Evolutionary conservation across 805 yeast genomes (phyloP), one percentile per base, ranked within the genome.

Genomic region (Hanseniaspora jakobsenii): DNA sequence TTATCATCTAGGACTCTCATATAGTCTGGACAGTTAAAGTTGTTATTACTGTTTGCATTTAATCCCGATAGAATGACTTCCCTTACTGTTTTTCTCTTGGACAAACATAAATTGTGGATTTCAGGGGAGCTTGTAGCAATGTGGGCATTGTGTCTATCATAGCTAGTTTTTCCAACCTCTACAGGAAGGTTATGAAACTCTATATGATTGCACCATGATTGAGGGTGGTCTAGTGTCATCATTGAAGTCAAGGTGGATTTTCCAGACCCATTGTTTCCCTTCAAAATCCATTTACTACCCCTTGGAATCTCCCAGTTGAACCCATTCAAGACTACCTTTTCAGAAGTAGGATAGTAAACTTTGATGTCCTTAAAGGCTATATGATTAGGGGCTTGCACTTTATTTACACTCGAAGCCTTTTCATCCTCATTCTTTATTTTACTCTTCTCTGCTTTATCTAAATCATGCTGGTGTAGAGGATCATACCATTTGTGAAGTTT

Each of bases 161-260:
- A 87, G 48, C 75, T 77, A 13, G 78, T 73, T 31, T 64, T 66
- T 2, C 97, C 98, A 0, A 87, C 77, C 48, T 70, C 71, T 32
- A 96, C 70, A 7, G 77, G 72, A 8, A 36, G 32, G 26, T 69
- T 69, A 0, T 86, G 85, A 52, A 80, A 70, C 36, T 85, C 65
- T 18, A 91, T 69, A 18, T 71, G 73, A 4, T 75, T 70, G 52
- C 75, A 78, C 97, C 97, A 89, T 2, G 95, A 78, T 61, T 89
- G 95, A 1, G 98, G 98, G 58, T 89, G 98, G 54, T 89, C 98
- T 3, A 94, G 86, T 0, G 95, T 86, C 23, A 89, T 67, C 36
- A 91, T 59, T 2, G 96, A 75, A 13, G 91, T 61, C 19, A 89
- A 62, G 0, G 98, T 91, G 1, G 95, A 82, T 59, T 89, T 89